Evolutionary conservation across 2,329 filamentous ascomycete genomes (phyloP).

Genomic region (Verticillium tricorpus): DNA sequence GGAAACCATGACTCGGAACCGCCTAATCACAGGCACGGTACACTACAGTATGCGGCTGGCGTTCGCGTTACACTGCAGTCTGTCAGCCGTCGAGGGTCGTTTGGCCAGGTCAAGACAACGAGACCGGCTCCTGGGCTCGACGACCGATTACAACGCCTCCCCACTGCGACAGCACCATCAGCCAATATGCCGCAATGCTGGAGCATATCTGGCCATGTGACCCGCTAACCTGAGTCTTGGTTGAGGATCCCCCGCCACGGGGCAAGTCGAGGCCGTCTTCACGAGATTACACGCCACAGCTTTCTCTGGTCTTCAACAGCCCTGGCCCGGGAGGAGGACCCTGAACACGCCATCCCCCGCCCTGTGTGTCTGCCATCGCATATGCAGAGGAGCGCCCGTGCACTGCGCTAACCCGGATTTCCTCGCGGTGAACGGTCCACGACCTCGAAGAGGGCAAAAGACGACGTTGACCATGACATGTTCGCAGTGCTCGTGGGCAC

Average conservation of each 20-base stretch:
- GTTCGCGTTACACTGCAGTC: not conserved
- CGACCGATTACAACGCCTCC: not conserved
- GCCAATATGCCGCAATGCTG: not conserved
- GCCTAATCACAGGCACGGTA: not conserved
- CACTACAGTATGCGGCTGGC: not conserved
- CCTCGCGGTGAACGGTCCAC: not conserved
- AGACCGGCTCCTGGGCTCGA: not conserved
- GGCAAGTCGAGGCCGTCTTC: not conserved
- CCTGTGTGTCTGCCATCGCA: not conserved
- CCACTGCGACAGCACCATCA: not conserved
- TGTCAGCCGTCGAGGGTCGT: not conserved
- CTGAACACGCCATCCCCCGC: not conserved
- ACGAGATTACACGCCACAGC: not conserved
- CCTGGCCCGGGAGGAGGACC: not conserved
- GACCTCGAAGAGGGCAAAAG: not conserved
- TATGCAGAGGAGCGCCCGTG: not conserved
- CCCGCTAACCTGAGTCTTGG: not conserved
- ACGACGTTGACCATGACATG: not conserved
- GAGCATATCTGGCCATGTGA: not conserved
- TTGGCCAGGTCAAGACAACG: not conserved
- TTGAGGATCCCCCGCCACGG: too few relatives aligned
- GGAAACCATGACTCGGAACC: not conserved
- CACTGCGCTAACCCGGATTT: not conserved
- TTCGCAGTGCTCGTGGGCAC: not conserved
- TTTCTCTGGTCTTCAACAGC: not conserved